Conservation (phyloP, 306 rosid species). For the Urtica urens region DNA sequence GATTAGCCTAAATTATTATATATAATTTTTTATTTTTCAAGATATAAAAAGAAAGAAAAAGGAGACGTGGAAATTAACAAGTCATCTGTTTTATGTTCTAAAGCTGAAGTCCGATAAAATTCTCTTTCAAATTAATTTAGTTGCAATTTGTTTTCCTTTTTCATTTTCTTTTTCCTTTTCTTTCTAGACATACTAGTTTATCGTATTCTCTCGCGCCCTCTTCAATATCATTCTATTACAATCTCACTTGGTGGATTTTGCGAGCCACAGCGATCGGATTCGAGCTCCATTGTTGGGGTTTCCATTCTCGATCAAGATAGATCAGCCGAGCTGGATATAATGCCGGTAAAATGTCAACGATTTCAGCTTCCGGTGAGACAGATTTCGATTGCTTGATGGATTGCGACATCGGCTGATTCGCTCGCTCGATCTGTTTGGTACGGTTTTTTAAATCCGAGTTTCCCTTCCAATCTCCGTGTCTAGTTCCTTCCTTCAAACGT, state of each 20-base stretch:
- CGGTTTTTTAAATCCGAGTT: no score
- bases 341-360: conserved; percentile 24
- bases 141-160: background rate
- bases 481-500: no score
- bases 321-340: conserved; percentile 11
- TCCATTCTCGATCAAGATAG: conserved; percentile 4
- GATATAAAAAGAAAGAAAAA: background rate
- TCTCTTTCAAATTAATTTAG: background rate
- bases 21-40: no score
- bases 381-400: conserved; percentile 18
- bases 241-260: background rate
- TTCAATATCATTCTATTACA: background rate
- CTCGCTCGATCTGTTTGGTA: conserved; percentile 20
- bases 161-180: background rate
- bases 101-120: background rate
- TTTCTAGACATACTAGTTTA: background rate
- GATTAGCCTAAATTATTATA: no score
- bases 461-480: conserved; percentile 8
- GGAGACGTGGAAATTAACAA: conserved; percentile 9
- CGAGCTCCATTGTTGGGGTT: background rate
- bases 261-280: background rate
- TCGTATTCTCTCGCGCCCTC: background rate
- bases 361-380: conserved; percentile 15
- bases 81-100: background rate
- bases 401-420: conserved; percentile 29